phyloP scores from a whole-genome alignment of 2,329 filamentous ascomycete species.

The Talaromyces verruculosus region DNA sequence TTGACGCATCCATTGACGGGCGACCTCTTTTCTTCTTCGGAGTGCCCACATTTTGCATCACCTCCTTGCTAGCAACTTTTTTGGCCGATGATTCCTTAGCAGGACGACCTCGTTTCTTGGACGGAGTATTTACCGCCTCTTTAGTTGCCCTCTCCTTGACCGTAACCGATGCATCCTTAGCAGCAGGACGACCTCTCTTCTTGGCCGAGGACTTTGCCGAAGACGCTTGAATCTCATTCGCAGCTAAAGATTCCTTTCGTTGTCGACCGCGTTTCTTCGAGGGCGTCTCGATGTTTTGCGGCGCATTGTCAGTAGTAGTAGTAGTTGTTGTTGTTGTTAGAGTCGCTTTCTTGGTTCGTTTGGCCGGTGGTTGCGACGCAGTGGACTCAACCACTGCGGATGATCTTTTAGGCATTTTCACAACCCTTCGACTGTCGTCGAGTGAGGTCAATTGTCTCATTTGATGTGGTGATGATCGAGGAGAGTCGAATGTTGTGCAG shows the following conservation, averaged over 20 bases:
- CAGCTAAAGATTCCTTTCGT: background rate
- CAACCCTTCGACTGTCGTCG: background rate
- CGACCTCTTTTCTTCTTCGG: background rate
- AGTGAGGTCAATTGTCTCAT: background rate
- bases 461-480: background rate
- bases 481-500: background rate
- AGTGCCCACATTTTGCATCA: background rate
- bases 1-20: background rate
- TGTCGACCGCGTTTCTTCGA: conserved; percentile 3
- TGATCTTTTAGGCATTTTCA: background rate
- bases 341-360: background rate
- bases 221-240: background rate
- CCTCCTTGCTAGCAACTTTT: background rate
- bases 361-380: background rate
- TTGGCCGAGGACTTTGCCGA: background rate
- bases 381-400: background rate
- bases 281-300: background rate
- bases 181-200: conserved; percentile 1
- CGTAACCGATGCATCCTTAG: background rate
- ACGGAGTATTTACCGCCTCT: background rate
- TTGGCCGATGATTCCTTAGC: background rate
- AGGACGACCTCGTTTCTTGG: background rate
- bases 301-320: background rate
- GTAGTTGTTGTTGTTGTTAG: background rate
- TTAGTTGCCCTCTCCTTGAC: background rate